A percentile compares a stretch with the other conserved stretches of the same genome.
These are phyloP conservation scores for Clarireedia paspali DNA, from an alignment of 2,329 filamentous ascomycete species.

Conservation along the genomic window DNA sequence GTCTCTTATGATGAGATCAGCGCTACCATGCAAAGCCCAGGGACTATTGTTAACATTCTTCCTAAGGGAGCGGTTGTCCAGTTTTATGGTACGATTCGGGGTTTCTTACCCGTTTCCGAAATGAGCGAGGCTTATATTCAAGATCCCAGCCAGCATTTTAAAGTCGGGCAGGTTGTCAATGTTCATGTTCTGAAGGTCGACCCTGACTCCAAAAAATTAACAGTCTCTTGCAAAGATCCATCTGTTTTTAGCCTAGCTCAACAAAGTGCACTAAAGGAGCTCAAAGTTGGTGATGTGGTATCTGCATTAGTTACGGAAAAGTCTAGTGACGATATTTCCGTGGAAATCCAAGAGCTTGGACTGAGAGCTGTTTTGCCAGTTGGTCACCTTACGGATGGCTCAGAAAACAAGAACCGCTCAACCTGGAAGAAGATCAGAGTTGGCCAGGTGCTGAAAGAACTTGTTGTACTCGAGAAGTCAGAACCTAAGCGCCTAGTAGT, in stretches of 20 bases:
- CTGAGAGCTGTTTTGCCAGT: constrained; percentile 72
- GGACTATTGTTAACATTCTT: constrained; percentile 78
- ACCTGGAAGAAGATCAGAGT: constrained; percentile 75
- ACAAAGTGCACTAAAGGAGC: constrained; percentile 65
- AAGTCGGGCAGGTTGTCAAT: constrained; percentile 81
- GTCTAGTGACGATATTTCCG: constrained; percentile 64
- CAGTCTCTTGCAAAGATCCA: constrained; percentile 90
- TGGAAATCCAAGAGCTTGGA: constrained; percentile 67
- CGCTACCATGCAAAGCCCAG: constrained; percentile 70
- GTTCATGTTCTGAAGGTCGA: constrained; percentile 82
- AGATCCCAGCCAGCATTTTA: constrained; percentile 84
- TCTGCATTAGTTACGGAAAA: constrained; percentile 77
- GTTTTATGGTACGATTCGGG: constrained; percentile 78
- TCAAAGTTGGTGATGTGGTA: constrained; percentile 68
- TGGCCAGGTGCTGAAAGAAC: constrained; percentile 71
- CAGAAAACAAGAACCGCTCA: constrained; percentile 66
- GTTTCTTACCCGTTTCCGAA: constrained; percentile 85
- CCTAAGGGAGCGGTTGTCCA: constrained; percentile 78
- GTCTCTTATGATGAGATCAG: constrained; percentile 67
- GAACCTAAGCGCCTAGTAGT: constrained; percentile 67
- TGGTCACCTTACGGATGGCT: constrained; percentile 79
- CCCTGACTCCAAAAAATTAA: constrained; percentile 59
- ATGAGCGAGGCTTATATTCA: constrained; percentile 98
- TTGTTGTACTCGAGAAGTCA: constrained; percentile 84
- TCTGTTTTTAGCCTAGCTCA: constrained; percentile 67